Percentiles rank a stretch among this genome's conserved stretches.
phyloP scores from a whole-genome alignment of 2,329 filamentous ascomycete genomes.

The Stagonosporopsis rhizophila region DNA sequence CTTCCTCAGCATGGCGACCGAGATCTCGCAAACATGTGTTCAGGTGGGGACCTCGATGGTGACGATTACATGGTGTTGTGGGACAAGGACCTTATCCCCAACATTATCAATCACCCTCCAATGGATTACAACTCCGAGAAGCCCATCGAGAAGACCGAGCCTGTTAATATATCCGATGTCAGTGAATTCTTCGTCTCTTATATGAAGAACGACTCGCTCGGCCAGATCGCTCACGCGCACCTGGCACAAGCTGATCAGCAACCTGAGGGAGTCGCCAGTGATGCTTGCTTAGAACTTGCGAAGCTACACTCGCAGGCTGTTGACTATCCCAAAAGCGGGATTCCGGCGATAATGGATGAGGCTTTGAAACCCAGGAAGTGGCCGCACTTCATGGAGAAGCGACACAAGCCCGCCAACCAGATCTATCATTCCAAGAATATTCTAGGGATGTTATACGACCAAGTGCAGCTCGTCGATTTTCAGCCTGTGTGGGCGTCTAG shows the following conservation, averaged over 20 bases:
- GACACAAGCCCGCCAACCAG: constrained; percentile 51
- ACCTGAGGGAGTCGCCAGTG: constrained; percentile 68
- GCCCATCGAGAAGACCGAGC: constrained; percentile 62
- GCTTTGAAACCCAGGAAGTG: constrained; percentile 68
- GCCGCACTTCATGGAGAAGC: constrained; percentile 90
- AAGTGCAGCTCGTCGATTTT: constrained; percentile 73
- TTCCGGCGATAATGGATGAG: constrained; percentile 71
- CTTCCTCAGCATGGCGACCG: constrained; percentile 83
- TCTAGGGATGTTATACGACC: constrained; percentile 83
- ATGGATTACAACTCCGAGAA: constrained; percentile 76
- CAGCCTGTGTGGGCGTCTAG: constrained; percentile 71
- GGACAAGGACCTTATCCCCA: constrained; percentile 73
- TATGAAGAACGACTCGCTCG: constrained; percentile 87
- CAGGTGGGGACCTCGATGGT: constrained; percentile 92
- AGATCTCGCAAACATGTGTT: constrained; percentile 91
- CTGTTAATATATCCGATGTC: constrained; percentile 76
- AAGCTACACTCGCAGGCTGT: constrained; percentile 88
- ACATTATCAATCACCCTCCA: constrained; percentile 72
- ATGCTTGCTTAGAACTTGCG: constrained; percentile 74
- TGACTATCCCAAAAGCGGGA: constrained; percentile 91
- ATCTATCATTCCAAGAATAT: constrained; percentile 74
- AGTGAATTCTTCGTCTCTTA: constrained; percentile 88
- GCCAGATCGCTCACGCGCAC: constrained; percentile 81
- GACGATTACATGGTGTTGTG: constrained; percentile 96
- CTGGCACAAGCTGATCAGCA: constrained; percentile 75